A percentile compares a stretch with the other conserved stretches of the same genome.
phyloP scores from a whole-genome alignment of 495 filamentous ascomycete genomes.

The Schizothecium vesticola region DNA sequence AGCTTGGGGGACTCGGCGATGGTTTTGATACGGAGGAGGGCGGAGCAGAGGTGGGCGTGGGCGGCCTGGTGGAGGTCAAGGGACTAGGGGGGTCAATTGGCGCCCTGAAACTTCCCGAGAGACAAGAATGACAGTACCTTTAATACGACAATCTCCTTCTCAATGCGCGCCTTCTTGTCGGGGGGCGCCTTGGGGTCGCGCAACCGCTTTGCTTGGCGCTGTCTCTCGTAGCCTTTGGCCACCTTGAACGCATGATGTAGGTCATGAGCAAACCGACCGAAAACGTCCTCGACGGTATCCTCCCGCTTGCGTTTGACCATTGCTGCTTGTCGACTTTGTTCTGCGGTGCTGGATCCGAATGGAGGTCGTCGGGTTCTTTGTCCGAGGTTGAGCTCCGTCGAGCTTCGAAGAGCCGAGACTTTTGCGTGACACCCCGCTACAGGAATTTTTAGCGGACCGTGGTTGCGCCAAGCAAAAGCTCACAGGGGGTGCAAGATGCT shows the following conservation, averaged over 20 bases:
- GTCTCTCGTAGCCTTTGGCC: slow-evolving; percentile 81
- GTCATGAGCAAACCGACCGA: slow-evolving; percentile 53
- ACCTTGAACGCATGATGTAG: slow-evolving; percentile 68
- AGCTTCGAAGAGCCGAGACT: not conserved
- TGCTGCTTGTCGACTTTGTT: not conserved
- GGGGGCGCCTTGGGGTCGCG: slow-evolving; percentile 58
- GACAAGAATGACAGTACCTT: slow-evolving; percentile 51
- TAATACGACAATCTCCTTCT: slow-evolving; percentile 66
- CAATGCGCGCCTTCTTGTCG: slow-evolving; percentile 51
- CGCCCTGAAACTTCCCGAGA: not conserved
- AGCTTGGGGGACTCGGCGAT: slow-evolving; percentile 50
- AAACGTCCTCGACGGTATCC: slow-evolving; percentile 43
- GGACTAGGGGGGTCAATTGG: slow-evolving; percentile 12
- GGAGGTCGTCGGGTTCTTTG: slow-evolving; percentile 1
- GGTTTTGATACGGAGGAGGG: slow-evolving; percentile 65
- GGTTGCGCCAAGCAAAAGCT: not conserved
- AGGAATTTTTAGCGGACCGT: slow-evolving; percentile 17
- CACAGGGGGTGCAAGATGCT: not conserved
- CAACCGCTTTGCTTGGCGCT: slow-evolving; percentile 73
- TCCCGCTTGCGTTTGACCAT: slow-evolving; percentile 48
- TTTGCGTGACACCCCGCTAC: slow-evolving; percentile 14
- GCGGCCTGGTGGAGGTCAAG: slow-evolving; percentile 63
- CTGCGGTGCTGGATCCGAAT: slow-evolving; percentile 19
- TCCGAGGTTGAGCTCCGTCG: not conserved
- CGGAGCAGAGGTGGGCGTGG: slow-evolving; percentile 66